Base-by-base conservation (phyloP, 2,329 filamentous ascomycete species). In the Sclerotinia sclerotiorum region DNA sequence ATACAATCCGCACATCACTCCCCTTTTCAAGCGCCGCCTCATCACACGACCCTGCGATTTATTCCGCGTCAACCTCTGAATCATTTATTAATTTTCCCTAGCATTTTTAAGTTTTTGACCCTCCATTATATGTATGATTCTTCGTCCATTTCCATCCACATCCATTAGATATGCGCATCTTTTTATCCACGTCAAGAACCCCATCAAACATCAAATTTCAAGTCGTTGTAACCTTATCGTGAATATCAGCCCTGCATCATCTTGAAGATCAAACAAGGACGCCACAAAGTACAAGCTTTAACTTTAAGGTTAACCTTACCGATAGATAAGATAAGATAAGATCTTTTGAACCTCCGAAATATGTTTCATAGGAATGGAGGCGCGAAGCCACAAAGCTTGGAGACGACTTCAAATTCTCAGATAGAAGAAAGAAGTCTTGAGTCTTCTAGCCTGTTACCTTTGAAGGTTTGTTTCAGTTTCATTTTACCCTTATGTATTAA, bases 31-130 rank as follows among this genome's bases (percentile, higher is more conserved):
- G 17, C 24, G 6, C 13, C 27, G 32, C 29, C n/a, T n/a, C 60
- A 51, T 63, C 60, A 63, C 60, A 51, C 60, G 46, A 63, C 60
- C 60, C 21, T 48, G 21, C 27, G 48, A n/a, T 11, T 10, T 19
- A 39, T 39, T 21, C 46, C 21, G 29, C 29, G 21, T 5, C 29
- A 32, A 51, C 29, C n/a, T 17, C 21, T 39, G n/a, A 63, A 62
- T 51, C 60, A 51, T 35, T n/a, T 24, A 56, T 39, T 39, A 32
- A 39, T n/a, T 3, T 39, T 39, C 7, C 46, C 46, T n/a, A 5
- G 21, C n/a, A 39, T 11, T 56, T 17, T 39, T 24, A 1, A 19
- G 3, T 19, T n/a, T 62, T 49, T 24, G 5, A 1, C 46, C 48
- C 19, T 51, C 29, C 15, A 24, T 48, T 19, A 15, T 27, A 56